Evolutionary conservation across 2,329 filamentous ascomycete species (phyloP).

Genomic region (Nigrograna mackinnonii): DNA sequence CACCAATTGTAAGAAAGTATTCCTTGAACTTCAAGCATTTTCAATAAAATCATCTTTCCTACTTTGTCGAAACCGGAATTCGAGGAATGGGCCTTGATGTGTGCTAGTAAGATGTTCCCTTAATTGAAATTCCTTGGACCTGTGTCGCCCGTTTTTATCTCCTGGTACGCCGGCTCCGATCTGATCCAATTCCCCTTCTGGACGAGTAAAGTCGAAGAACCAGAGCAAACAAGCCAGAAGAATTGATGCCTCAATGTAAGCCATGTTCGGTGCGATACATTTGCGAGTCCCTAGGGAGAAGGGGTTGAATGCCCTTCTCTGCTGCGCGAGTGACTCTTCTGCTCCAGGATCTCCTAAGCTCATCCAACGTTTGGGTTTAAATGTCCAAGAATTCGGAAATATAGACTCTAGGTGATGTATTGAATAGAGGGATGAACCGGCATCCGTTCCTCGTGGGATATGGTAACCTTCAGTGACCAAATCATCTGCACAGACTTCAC

Average conservation of each 20-base stretch:
- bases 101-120: constrained; percentile 70
- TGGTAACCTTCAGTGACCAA: constrained; percentile 18
- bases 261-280: constrained; percentile 11
- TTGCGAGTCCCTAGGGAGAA: constrained; percentile 7
- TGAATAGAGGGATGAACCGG: constrained; percentile 18
- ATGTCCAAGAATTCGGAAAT: constrained; percentile 12
- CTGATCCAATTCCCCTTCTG: no score
- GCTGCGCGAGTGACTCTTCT: background rate
- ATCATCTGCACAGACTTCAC: constrained; percentile 9
- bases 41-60: background rate
- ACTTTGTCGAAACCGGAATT: constrained; percentile 14
- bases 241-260: constrained; percentile 8
- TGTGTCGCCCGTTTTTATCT: constrained; percentile 3
- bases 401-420: constrained; percentile 24
- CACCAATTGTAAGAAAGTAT: no score
- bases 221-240: constrained; percentile 10
- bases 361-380: constrained; percentile 13
- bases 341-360: background rate
- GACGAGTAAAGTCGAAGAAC: constrained; percentile 14
- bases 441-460: constrained; percentile 16
- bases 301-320: constrained; percentile 5
- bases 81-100: constrained; percentile 5
- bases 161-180: constrained; percentile 1
- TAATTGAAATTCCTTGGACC: constrained; percentile 62
- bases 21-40: no score